Base-by-base conservation (phyloP, 306 rosid species). In the Fragaria nilgerrensis region DNA sequence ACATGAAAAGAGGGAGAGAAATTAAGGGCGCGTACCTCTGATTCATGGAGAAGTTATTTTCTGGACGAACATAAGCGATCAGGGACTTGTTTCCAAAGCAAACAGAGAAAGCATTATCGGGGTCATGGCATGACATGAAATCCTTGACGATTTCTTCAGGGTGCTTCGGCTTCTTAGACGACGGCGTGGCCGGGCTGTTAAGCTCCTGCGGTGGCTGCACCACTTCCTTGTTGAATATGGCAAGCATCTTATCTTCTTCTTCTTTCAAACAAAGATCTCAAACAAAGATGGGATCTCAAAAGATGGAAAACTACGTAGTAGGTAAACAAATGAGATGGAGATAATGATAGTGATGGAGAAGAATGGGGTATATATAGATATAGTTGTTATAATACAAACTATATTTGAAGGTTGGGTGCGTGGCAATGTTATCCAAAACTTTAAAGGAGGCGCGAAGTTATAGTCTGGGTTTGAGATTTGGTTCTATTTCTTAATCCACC, bases 171-270 rank as follows among this genome's bases (percentile, higher is more conserved):
- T 84, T 90, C 69, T 58, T 52, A 44, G 83, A 65, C 17, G 83
- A 82, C 76, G 70, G 76, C 77, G 92, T 66, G 53, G 87, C 94
- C 19, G 98, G 95, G 81, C 98, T 94, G 16, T 90, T 80, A 37
- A 95, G 92, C 90, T 95, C 98, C 84, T 89, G 83, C 0, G 98
- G 98, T 73, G 98, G 93, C 56, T 87, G 84, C 12, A 88, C 95
- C 81, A 89, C 80, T 39, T 79, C 91, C 70, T 87, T 89, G 82
- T 87, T 89, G 92, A 95, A 95, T 82, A 95, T 89, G 1, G 92
- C 93, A 80, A 92, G 89, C 98, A 94, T 94, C 25, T 84, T 86
- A 7, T 2, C 9, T 4, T 63, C 17, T 19, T 7, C 9, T 4
- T 63, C 17, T 19, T 14, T 5, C 7, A 37, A 37, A 37, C 41